Conservation (phyloP, 352 stramenopile species). For the Aphanomyces astaci region DNA sequence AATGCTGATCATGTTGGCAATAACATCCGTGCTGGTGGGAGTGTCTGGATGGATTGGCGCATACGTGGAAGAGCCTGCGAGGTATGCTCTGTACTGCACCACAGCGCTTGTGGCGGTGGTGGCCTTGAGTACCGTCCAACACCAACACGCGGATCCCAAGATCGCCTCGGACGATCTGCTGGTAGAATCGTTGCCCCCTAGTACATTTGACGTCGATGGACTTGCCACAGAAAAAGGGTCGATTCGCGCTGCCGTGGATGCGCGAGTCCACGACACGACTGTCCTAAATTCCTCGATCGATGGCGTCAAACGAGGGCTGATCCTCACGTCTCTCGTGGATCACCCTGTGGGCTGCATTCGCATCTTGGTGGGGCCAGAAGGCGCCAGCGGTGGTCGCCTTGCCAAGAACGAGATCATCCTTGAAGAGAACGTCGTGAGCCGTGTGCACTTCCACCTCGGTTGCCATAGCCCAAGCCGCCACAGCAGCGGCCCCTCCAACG, state of each 20-base stretch:
- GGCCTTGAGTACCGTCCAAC: background rate
- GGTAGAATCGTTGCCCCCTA: background rate
- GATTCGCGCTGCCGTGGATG: background rate
- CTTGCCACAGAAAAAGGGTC: background rate
- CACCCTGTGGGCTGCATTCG: conserved; percentile 18
- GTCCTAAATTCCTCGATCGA: too few relatives aligned
- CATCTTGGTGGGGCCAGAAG: conserved; percentile 20
- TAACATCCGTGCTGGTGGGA: background rate
- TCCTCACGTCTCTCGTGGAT: conserved; percentile 20
- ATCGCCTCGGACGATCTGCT: background rate
- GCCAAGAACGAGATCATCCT: conserved; percentile 81
- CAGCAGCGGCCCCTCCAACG: background rate
- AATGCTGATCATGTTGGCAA: background rate
- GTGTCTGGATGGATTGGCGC: conserved; percentile 1
- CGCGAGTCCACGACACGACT: too few relatives aligned
- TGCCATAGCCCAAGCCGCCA: too few relatives aligned
- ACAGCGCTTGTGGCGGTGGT: background rate
- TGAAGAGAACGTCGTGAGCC: conserved; percentile 76
- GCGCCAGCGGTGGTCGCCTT: conserved; percentile 57
- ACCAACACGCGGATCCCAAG: background rate
- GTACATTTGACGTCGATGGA: background rate
- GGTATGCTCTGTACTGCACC: background rate
- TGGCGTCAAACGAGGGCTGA: background rate
- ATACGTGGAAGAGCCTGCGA: background rate
- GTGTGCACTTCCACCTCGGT: conserved; percentile 70